Percentiles rank a stretch among this genome's conserved stretches.
Evolutionary conservation across 1,284 basidiomycete species (phyloP).

Genomic region (Malassezia nana): DNA sequence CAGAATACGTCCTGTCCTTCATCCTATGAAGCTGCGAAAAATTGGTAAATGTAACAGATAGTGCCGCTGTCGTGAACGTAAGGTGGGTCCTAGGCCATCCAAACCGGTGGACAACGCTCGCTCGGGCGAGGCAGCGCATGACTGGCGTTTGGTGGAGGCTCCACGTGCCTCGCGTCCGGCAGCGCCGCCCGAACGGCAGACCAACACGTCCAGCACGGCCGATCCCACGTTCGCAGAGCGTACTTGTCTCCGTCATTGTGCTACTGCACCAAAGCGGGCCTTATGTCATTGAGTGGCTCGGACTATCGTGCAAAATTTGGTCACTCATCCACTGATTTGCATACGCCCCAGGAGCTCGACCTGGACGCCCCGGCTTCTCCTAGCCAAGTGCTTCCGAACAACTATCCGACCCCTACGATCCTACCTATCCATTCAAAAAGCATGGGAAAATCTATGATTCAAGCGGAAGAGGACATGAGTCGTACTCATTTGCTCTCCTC

Average conservation of each 20-base stretch:
- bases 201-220: not conserved
- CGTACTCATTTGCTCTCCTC: not conserved
- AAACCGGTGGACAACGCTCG: too few relatives aligned
- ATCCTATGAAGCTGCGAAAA: too few relatives aligned
- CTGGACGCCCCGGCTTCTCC: not conserved
- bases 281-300: not conserved
- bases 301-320: not conserved
- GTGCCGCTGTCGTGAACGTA: too few relatives aligned
- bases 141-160: not conserved
- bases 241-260: not conserved
- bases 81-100: too few relatives aligned
- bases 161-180: constrained; percentile 1
- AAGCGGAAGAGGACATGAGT: not conserved
- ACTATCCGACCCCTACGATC: not conserved
- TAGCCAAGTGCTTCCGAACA: not conserved
- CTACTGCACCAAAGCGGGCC: not conserved
- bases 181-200: not conserved
- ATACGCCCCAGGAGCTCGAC: not conserved
- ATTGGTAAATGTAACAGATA: too few relatives aligned
- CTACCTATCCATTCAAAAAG: constrained; percentile 2
- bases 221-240: not conserved
- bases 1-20: too few relatives aligned
- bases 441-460: not conserved
- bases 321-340: not conserved
- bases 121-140: too few relatives aligned